A percentile compares a stretch with the other conserved stretches of the same genome.
Conservation (phyloP, 2,329 filamentous ascomycete species). For the Lachnellula occidentalis region DNA sequence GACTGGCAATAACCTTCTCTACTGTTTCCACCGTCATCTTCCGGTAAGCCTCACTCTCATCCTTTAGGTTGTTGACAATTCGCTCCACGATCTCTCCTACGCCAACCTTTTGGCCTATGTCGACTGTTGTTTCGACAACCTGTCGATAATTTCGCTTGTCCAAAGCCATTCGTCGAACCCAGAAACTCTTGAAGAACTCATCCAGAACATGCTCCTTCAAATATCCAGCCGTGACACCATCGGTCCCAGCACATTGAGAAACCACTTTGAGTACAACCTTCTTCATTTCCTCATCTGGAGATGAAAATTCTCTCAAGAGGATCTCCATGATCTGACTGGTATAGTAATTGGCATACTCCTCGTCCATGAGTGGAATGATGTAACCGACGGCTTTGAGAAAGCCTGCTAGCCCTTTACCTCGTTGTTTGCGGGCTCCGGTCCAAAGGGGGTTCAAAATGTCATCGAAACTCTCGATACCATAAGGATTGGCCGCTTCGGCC, state of each 20-base stretch:
- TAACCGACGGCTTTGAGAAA: slow-evolving; percentile 97
- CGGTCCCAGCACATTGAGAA: slow-evolving; percentile 88
- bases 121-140: slow-evolving; percentile 96
- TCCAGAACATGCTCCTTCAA: slow-evolving; percentile 91
- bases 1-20: slow-evolving; percentile 89
- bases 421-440: slow-evolving; percentile 78
- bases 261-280: slow-evolving; percentile 98
- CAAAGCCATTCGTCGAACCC: slow-evolving; percentile 93
- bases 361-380: slow-evolving; percentile 98
- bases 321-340: slow-evolving; percentile 99
- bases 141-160: slow-evolving; percentile 98
- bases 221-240: slow-evolving; percentile 91
- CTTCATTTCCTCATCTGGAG: slow-evolving; percentile 99
- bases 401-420: slow-evolving; percentile 90
- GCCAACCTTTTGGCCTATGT: slow-evolving; percentile 96
- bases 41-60: slow-evolving; percentile 94
- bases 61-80: slow-evolving; percentile 92
- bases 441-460: slow-evolving; percentile 95
- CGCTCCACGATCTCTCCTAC: slow-evolving; percentile 91
- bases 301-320: slow-evolving; percentile 88
- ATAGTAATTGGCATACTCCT: slow-evolving; percentile 99
- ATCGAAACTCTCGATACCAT: slow-evolving; percentile 98
- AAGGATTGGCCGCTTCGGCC: slow-evolving; percentile 93
- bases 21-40: slow-evolving; percentile 99
- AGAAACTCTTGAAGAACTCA: slow-evolving; percentile 99